Percentiles rank a stretch among this genome's conserved stretches.
These are phyloP conservation scores for barley (Hordeum vulgare) DNA, from an alignment of 176 grass and related monocot genomes.

Conservation along the genomic window MorexV3_pseudomolecules_assembly NC_058519.1:82175649-82176148, in stretches of 20 bases:
- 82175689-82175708: neutral
- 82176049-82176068: neutral
- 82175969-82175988: neutral
- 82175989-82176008: neutral
- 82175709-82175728: neutral
- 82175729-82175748: neutral
- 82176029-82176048: neutral
- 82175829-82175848: neutral
- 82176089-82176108: neutral
- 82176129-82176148: neutral
- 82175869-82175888: neutral
- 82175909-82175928: constrained; percentile 62
- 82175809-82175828: neutral
- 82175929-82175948: constrained; percentile 81
- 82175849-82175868: neutral
- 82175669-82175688: neutral
- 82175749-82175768: neutral
- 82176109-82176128: neutral
- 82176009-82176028: neutral
- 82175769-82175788: neutral
- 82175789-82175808: constrained; percentile 15
- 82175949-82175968: neutral
- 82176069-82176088: neutral
- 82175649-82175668: neutral
- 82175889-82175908: neutral